Evolutionary conservation across 768 basidiomycete genomes (phyloP), one percentile per base, ranked within the genome.

Genomic region (Lactarius sp.): DNA sequence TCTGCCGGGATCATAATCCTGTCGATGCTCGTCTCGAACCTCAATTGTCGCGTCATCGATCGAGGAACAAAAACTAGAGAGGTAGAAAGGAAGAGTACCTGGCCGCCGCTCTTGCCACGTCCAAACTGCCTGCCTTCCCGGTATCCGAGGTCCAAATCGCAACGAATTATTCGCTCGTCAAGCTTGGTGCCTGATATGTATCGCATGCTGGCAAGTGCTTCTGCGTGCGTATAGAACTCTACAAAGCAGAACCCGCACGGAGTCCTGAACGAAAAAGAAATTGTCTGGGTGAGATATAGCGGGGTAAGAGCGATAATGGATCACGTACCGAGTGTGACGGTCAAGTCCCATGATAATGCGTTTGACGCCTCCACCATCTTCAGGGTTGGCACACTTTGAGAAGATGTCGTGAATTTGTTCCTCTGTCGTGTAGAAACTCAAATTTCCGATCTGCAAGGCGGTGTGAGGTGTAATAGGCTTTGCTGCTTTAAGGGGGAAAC

Each of bases 141-240:
- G 76, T 98, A 99, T 6, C 97, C 97, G 33, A 94, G 80, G 78
- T 99, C 97, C 71, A 99, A 78, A 78, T 99, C 97, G 71, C 95
- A 98, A 52, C 97, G 90, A 66, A 99, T 96, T 69, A 99, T 92
- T 39, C 97, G 90, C 76, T 99, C 97, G 75, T 99, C 97, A 22
- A 99, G 85, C 78, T 98, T 98, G 41, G 95, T 94, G n/a, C 96
- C 97, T 56, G 91, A 94, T 70, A 98, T 85, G 74, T 97, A 95
- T 53, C 89, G 86, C 84, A 98, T 87, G 66, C 89, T 87, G 47
- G 94, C 91, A 46, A 97, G 79, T 18, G 97, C 96, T 75, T 98
- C 95, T 6, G 86, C 80, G 71, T 98, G 94, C 10, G 92, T 92
- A 73, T 98, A 98, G 73, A 92, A 99, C 73, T 94, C 92, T 62